A percentile compares a stretch with the other conserved stretches of the same genome.
phyloP scores from a whole-genome alignment of 495 filamentous ascomycete genomes.

The Penicillium canescens region DNA sequence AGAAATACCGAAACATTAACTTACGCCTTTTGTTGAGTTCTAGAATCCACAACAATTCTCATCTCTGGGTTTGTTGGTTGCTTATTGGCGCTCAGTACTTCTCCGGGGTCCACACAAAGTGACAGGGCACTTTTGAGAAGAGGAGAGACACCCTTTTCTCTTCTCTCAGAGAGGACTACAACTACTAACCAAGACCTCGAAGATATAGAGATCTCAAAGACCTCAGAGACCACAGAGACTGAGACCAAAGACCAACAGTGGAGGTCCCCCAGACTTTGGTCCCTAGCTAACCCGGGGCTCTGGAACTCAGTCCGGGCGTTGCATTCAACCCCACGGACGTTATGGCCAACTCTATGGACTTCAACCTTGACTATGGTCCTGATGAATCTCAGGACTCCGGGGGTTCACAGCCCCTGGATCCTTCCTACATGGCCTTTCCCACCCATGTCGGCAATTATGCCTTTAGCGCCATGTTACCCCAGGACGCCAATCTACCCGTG shows the following conservation, averaged over 20 bases:
- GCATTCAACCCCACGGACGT: conserved; percentile 26
- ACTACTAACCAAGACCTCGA: too few species aligned
- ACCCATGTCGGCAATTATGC: conserved; percentile 14
- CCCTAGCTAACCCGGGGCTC: conserved; percentile 18
- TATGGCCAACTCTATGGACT: conserved; percentile 21
- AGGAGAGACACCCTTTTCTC: conserved; percentile 9
- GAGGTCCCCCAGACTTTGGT: conserved; percentile 18
- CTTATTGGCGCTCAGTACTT: conserved; percentile 12
- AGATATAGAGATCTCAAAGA: too few species aligned
- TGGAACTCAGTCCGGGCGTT: conserved; percentile 26
- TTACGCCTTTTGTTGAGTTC: neutral
- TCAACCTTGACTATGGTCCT: conserved; percentile 9
- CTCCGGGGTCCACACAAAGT: conserved; percentile 14
- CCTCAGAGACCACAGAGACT: neutral
- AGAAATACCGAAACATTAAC: too few species aligned
- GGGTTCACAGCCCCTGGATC: conserved; percentile 10
- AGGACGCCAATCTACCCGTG: conserved; percentile 18
- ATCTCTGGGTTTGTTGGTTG: neutral
- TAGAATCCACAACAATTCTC: too few species aligned
- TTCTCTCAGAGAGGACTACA: neutral
- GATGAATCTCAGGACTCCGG: conserved; percentile 11
- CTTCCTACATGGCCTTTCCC: conserved; percentile 18
- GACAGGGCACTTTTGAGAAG: conserved; percentile 21
- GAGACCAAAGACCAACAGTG: conserved; percentile 1
- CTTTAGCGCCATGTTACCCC: conserved; percentile 24